A percentile compares a stretch with the other conserved stretches of the same genome.
Conservation (phyloP, 805 yeast species). For the Priceomyces melissophilus region DNA sequence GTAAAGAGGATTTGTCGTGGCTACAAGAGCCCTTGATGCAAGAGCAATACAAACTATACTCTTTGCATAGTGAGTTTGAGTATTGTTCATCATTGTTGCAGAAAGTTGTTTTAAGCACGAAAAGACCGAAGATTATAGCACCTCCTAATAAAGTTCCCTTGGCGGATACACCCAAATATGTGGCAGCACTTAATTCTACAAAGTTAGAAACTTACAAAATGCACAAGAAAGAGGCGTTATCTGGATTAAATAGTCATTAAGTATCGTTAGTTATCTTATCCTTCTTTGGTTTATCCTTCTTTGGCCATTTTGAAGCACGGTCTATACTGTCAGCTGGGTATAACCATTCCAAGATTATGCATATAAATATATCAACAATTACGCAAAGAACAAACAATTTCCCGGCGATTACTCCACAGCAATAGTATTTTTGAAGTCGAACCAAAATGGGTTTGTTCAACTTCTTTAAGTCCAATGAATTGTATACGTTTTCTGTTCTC, state of each 20-base stretch:
- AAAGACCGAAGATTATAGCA: slow-evolving; percentile 7
- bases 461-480: slow-evolving; percentile 38
- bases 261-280: slow-evolving; percentile 2
- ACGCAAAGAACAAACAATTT: slow-evolving; percentile 75
- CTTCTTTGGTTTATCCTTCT: slow-evolving; percentile 8
- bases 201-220: slow-evolving; percentile 7
- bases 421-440: slow-evolving; percentile 61
- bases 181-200: slow-evolving; percentile 7
- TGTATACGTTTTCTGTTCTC: slow-evolving; percentile 81
- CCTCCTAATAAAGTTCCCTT: slow-evolving; percentile 5
- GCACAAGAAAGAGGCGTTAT: slow-evolving; percentile 4
- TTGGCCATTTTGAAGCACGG: slow-evolving; percentile 76
- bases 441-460: slow-evolving; percentile 52
- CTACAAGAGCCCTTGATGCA: slow-evolving; percentile 10
- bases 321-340: slow-evolving; percentile 75
- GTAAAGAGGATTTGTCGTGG: slow-evolving; percentile 17
- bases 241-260: neutral
- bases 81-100: slow-evolving; percentile 6
- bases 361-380: slow-evolving; percentile 72
- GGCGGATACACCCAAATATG: slow-evolving; percentile 14
- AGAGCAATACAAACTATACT: slow-evolving; percentile 5
- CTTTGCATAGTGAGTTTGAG: slow-evolving; percentile 1
- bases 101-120: slow-evolving; percentile 1
- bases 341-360: slow-evolving; percentile 59
- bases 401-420: slow-evolving; percentile 83